Conservation (phyloP, 2,329 filamentous ascomycete genomes). For the Pseudonectria buxi region DNA sequence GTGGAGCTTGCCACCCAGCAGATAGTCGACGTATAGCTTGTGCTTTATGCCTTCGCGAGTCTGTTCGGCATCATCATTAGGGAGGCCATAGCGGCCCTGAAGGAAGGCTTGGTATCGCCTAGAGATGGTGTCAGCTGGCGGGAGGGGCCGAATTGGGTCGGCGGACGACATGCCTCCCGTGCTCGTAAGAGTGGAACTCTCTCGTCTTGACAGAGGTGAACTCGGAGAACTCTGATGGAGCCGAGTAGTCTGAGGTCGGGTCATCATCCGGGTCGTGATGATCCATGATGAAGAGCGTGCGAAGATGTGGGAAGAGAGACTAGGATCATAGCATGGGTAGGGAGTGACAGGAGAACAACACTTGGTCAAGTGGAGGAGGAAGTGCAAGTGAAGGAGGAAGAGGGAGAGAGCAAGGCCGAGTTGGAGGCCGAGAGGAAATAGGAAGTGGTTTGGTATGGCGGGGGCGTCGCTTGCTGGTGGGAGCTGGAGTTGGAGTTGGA, state of each 20-base stretch:
- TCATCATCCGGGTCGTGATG: constrained; percentile 21
- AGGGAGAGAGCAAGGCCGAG: neutral
- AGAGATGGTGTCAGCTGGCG: constrained; percentile 6
- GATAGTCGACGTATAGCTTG: constrained; percentile 39
- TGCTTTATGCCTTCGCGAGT: constrained; percentile 44
- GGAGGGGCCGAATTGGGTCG: neutral
- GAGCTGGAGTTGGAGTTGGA: too few relatives aligned
- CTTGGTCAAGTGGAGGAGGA: constrained; percentile 1
- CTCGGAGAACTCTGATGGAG: constrained; percentile 31
- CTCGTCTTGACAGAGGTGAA: constrained; percentile 34
- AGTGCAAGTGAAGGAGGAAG: constrained; percentile 3
- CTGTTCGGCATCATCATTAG: constrained; percentile 47
- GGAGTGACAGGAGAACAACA: neutral
- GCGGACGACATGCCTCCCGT: constrained; percentile 26
- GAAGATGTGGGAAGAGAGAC: constrained; percentile 5
- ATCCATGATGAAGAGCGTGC: constrained; percentile 14
- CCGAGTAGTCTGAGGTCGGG: constrained; percentile 34
- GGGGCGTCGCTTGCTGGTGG: too few relatives aligned
- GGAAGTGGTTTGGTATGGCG: constrained; percentile 3
- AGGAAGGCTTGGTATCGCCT: constrained; percentile 45
- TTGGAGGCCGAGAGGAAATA: constrained; percentile 1
- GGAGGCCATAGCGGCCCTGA: constrained; percentile 41
- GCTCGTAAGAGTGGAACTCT: constrained; percentile 29
- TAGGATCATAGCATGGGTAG: constrained; percentile 4
- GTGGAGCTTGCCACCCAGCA: constrained; percentile 36